Base-by-base conservation (phyloP, 768 basidiomycete genomes). In the Clitopilus hobsonii region DNA sequence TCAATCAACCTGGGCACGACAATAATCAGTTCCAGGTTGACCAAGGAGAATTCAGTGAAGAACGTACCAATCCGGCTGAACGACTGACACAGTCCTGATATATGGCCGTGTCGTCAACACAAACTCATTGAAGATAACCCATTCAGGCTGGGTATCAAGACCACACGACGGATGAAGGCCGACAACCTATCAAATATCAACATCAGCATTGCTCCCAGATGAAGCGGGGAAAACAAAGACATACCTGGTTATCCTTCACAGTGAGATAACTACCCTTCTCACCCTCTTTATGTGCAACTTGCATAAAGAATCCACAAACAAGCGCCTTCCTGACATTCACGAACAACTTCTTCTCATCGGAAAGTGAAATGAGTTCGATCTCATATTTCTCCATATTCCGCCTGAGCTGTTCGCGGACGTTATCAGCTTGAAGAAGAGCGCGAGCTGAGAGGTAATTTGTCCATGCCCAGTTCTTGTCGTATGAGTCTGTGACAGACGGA, bases 231-330 rank as follows among this genome's bases (percentile, higher is more conserved):
- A 10, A 48, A 2, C 22, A 27, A 1, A 27, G 29, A 65, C 80
- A 18, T 58, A 84, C 90, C 75, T 97, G 95, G 61, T 95, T 90
- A 68, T 99, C 96, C 73, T 98, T 98, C 56, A 97, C 86, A 0
- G 95, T 99, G 58, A 88, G 58, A 66, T 99, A 98, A 53, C 79
- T 81, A 2, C 86, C 83, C 69, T 92, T 94, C 67, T 93, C 91
- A 2, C 92, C 91, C 66, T 95, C 94, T 68, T 91, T 91, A 69
- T 97, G 94, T 6, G 95, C 97, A 11, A 93, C 84, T 67, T 98
- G 96, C 96, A 97, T 98, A 74, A 98, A 99, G 79, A 91, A 99
- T 1, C 95, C 97, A 61, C 88, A 89, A 4, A 91, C 88, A 20
- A 98, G 76, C 0, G 89, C 88, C 69, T 86, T 86, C 24, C 93